Evolutionary conservation across 1,139 yeast species (phyloP).

Genomic region (Candida buenavistaensis): DNA sequence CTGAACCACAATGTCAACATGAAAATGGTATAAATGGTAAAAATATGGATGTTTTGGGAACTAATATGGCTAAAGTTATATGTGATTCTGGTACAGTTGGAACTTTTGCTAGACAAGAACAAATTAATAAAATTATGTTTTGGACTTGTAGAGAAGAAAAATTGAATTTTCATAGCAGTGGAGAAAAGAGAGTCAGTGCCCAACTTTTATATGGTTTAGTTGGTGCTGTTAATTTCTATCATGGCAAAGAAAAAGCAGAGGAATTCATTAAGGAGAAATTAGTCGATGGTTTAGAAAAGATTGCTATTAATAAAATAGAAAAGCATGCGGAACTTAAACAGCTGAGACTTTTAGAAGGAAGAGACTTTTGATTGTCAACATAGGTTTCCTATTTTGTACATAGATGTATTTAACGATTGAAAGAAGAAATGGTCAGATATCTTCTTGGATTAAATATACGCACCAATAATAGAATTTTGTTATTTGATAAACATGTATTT

Average conservation of each 20-base stretch:
- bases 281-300: conserved; percentile 10
- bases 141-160: conserved; percentile 67
- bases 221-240: conserved; percentile 74
- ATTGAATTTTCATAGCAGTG: conserved; percentile 51
- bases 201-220: conserved; percentile 72
- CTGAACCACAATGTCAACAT: conserved; percentile 23
- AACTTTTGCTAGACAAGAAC: conserved; percentile 48
- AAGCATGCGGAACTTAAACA: too few species aligned
- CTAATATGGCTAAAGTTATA: conserved; percentile 50
- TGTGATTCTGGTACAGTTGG: conserved; percentile 53
- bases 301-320: conserved; percentile 3
- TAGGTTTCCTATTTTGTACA: not conserved
- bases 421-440: too few species aligned
- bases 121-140: conserved; percentile 60
- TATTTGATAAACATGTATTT: too few species aligned
- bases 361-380: too few species aligned
- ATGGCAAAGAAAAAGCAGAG: conserved; percentile 63
- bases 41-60: conserved; percentile 67
- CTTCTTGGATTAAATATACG: too few species aligned
- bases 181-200: conserved; percentile 60
- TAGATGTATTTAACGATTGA: not conserved
- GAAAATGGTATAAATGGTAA: conserved; percentile 46
- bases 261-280: conserved; percentile 54
- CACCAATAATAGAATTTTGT: too few species aligned
- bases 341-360: too few species aligned